Base-by-base conservation (phyloP, 495 filamentous ascomycete species). In the Neurospora terricola region DNA sequence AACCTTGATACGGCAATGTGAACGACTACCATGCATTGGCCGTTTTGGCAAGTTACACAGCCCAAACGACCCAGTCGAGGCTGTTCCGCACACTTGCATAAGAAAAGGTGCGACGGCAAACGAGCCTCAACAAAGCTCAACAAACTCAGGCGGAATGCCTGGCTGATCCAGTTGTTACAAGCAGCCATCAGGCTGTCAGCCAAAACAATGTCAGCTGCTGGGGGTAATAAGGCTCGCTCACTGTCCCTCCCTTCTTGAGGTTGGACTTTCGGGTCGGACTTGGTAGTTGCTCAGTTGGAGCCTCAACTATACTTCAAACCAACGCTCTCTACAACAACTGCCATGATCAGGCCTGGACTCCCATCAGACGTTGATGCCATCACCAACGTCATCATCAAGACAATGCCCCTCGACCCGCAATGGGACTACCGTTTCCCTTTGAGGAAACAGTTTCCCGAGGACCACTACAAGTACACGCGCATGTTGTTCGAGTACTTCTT, bases 341-440 rank as follows among this genome's bases (percentile, higher is more conserved):
- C 73, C 45, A 80, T 80, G 79, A 76, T 75, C 23, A 76, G 79
- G 70, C 66, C 72, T 11, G 79, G 75, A 16, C 45, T 77, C 14
- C 78, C 74, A 1, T 40, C 75, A 5, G 81, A 83, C 72, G 39
- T 80, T 43, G 81, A 83, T 62, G 80, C 79, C 23, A 72, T 83
- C 72, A 80, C 79, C 45, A 71, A 77, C 6, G 78, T 81, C 70
- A 78, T 80, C 73, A 77, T 80, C 77, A 62, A 76, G 62, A 74
- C 80, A 14, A 81, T 83, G 78, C 80, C 80, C 23, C 77, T 79
- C 23, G 81, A 83, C 69, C 81, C 81, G 7, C 78, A 81, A 62
- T 83, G 81, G 80, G 70, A 80, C 73, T 82, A 82, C 70, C 78
- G 81, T 70, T 83, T 82, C 68, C 80, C 81, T 0, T 72, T 76